phyloP scores from a whole-genome alignment of 2,329 filamentous ascomycete species.

The Pseudogymnoascus sp. region DNA sequence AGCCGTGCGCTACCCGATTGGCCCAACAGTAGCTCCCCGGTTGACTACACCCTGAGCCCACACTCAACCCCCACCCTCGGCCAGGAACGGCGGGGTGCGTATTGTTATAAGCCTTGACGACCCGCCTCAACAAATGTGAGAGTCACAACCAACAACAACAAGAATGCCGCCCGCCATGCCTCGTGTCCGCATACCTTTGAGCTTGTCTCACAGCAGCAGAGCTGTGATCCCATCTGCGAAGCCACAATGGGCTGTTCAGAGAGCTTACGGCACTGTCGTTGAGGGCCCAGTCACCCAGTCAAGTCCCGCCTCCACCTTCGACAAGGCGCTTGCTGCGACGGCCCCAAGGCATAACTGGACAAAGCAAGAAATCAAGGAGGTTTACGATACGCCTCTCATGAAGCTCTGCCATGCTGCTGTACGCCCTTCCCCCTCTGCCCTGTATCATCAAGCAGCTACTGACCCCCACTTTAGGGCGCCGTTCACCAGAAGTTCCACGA shows the following conservation, averaged over 20 bases:
- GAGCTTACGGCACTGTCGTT: constrained; percentile 12
- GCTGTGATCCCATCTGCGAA: constrained; percentile 32
- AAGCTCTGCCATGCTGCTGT: constrained; percentile 70
- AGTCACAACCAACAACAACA: constrained; percentile 15
- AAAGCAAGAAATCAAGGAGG: constrained; percentile 68
- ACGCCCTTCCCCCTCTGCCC: constrained; percentile 25
- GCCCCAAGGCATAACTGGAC: constrained; percentile 69
- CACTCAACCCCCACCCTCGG: constrained; percentile 15
- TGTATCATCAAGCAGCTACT: constrained; percentile 13
- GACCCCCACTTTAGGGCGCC: constrained; percentile 46
- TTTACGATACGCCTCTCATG: constrained; percentile 76
- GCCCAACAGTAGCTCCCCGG: background rate
- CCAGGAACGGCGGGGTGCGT: constrained; percentile 18
- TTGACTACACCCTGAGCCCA: background rate
- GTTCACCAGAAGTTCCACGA: constrained; percentile 82
- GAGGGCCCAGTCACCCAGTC: background rate
- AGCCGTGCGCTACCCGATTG: constrained; percentile 4
- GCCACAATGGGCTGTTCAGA: constrained; percentile 26
- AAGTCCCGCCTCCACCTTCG: constrained; percentile 12
- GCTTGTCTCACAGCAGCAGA: constrained; percentile 39
- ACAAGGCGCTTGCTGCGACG: constrained; percentile 49
- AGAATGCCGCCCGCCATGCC: constrained; percentile 33
- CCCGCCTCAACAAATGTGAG: constrained; percentile 13
- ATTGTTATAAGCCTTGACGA: constrained; percentile 19
- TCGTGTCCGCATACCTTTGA: constrained; percentile 6